Evolutionary conservation across 345 rosid genomes (phyloP), one percentile per base, ranked within the genome.

Genomic region (Lagerstroemia speciosa): DNA sequence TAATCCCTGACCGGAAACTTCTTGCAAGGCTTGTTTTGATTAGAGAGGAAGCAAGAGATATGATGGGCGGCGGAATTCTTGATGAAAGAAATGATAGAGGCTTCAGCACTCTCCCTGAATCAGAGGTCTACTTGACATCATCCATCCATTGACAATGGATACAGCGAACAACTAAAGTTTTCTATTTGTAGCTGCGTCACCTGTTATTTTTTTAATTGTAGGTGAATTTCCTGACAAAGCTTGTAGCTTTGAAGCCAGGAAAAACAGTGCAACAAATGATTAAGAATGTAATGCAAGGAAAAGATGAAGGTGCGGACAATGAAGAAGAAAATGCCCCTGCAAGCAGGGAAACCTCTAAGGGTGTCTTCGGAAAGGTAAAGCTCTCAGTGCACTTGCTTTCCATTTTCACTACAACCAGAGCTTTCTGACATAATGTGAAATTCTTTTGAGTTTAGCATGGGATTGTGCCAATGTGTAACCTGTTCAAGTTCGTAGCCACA

Each of bases 61-160:
- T 91, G 97, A 93, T 91, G 97, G 97, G 97, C 65, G 98, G 94
- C 71, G 97, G 98, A 78, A 85, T 93, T 68, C 81, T 91, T 64
- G 98, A 93, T 77, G 94, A 89, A 78, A 85, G 98, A 82, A 93
- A 89, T 83, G 96, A 91, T 76, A 90, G 95, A 71, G 98, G 98
- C 62, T 91, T 90, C 70, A 78, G 74, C 53, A 87, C 98, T 36
- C 87, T 91, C 75, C 97, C 97, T 50, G 89, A 91, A 81, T 89
- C 98, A 72, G 97, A 93, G 93, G 98, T 87, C 36, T 70, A 12
- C 36, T 41, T 31, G 22, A 62, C 16, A 37, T 27, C 38, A 19
- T 38, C 71, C 45, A 30, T 58, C 34, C 30, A 58, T 30, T 6
- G 15, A 26, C 63, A 1, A 30, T 33, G 2, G 17, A 30, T 58